Evolutionary conservation across 108 stramenopile species (phyloP).

Genomic region (Ochromonas danica): DNA sequence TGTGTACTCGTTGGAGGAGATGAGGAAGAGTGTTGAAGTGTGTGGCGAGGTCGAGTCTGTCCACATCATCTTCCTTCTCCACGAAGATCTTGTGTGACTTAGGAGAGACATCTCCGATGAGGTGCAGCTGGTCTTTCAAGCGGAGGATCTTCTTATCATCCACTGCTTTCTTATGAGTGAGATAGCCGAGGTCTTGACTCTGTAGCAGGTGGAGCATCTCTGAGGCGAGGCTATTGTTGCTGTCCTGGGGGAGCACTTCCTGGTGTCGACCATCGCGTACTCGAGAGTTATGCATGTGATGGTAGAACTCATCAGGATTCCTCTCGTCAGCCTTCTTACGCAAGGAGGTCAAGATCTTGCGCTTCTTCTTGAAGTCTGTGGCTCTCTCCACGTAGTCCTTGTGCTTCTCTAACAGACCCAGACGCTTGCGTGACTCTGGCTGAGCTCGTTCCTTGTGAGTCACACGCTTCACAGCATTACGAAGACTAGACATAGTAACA

Average conservation of each 20-base stretch:
- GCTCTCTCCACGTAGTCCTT: slow-evolving; percentile 91
- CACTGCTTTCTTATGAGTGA: slow-evolving; percentile 61
- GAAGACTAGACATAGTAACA: slow-evolving; percentile 60
- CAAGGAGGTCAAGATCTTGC: slow-evolving; percentile 66
- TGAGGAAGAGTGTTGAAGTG: background rate
- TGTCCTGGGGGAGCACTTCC: slow-evolving; percentile 36
- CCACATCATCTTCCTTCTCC: slow-evolving; percentile 54
- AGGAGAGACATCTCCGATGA: slow-evolving; percentile 55
- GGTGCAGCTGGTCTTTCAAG: slow-evolving; percentile 39
- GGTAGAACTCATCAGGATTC: slow-evolving; percentile 99
- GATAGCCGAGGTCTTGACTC: slow-evolving; percentile 90
- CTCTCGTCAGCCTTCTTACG: slow-evolving; percentile 73
- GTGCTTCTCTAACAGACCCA: slow-evolving; percentile 96
- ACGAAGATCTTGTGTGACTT: slow-evolving; percentile 62
- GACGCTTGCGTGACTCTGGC: slow-evolving; percentile 71
- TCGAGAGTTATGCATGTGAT: slow-evolving; percentile 81
- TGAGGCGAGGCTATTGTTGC: slow-evolving; percentile 52
- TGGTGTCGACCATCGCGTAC: slow-evolving; percentile 66
- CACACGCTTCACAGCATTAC: slow-evolving; percentile 95
- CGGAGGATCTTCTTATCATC: slow-evolving; percentile 68
- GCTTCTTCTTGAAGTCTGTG: slow-evolving; percentile 81
- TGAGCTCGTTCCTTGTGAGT: slow-evolving; percentile 98
- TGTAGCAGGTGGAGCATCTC: slow-evolving; percentile 81
- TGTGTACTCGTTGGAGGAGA: background rate
- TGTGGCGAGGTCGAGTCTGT: no score